Percentiles rank a stretch among this genome's conserved stretches.
phyloP scores from a whole-genome alignment of 2,329 filamentous ascomycete genomes.

The Karstenula rhodostoma region DNA sequence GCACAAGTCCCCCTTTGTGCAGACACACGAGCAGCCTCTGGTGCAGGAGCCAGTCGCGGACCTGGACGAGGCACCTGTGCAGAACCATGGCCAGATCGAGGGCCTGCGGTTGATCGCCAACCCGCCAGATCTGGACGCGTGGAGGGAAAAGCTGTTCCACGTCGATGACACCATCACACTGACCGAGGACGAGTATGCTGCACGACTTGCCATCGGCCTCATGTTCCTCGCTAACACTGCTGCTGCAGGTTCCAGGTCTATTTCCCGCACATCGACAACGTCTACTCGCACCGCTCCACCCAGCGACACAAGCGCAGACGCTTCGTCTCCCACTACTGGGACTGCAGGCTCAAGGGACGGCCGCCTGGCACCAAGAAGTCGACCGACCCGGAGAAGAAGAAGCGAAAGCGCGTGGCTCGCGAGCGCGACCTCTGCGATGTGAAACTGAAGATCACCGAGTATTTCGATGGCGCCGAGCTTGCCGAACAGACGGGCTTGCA shows the following conservation, averaged over 20 bases:
- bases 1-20: conserved; percentile 20
- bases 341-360: conserved; percentile 81
- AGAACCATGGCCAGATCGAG: conserved; percentile 62
- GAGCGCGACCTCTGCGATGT: conserved; percentile 84
- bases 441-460: conserved; percentile 86
- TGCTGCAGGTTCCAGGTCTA: conserved; percentile 76
- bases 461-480: conserved; percentile 65
- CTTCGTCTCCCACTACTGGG: conserved; percentile 86
- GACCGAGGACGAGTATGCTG: conserved; percentile 73
- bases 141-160: conserved; percentile 77
- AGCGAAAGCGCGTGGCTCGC: conserved; percentile 77
- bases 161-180: conserved; percentile 77
- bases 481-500: conserved; percentile 43
- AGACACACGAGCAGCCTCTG: conserved; percentile 16
- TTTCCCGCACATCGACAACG: conserved; percentile 83
- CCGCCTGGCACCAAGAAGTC: conserved; percentile 82
- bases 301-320: conserved; percentile 82
- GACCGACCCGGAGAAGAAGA: conserved; percentile 82
- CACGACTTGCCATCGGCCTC: conserved; percentile 13
- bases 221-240: conserved; percentile 9
- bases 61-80: conserved; percentile 48
- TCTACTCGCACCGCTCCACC: conserved; percentile 84
- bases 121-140: conserved; percentile 72
- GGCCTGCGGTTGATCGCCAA: conserved; percentile 66
- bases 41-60: conserved; percentile 18